phyloP scores from a whole-genome alignment of 768 basidiomycete genomes.

The Suillus variegatus region DNA sequence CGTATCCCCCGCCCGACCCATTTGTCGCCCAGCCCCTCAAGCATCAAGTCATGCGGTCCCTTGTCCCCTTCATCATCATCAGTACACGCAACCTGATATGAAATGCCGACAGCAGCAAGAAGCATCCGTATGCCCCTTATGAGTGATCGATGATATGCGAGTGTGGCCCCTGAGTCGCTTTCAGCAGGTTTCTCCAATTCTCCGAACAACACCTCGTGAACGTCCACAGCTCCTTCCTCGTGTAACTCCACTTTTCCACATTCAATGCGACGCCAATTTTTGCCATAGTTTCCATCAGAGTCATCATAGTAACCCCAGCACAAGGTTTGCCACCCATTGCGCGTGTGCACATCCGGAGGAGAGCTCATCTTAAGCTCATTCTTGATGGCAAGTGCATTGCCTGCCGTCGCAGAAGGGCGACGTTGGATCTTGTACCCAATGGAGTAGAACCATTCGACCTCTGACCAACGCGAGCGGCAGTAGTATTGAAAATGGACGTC shows the following conservation, averaged over 20 bases:
- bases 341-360: background rate
- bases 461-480: background rate
- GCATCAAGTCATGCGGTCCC: background rate
- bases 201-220: background rate
- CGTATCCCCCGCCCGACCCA: slow-evolving; percentile 12
- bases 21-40: background rate
- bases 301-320: background rate
- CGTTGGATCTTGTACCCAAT: slow-evolving; percentile 11
- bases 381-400: background rate
- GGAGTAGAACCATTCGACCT: slow-evolving; percentile 15
- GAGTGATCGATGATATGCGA: background rate
- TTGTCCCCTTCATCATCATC: background rate
- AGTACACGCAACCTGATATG: background rate
- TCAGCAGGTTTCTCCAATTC: background rate
- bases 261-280: background rate
- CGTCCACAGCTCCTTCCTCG: background rate
- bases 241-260: background rate
- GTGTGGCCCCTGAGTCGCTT: background rate
- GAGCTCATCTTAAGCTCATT: background rate
- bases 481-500: slow-evolving; percentile 20
- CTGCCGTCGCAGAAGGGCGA: background rate
- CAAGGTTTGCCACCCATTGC: background rate
- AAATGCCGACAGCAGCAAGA: background rate
- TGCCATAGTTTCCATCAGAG: background rate
- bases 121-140: background rate